Base-by-base conservation (phyloP, 2,329 filamentous ascomycete species). In the Pseudocercospora vitis region DNA sequence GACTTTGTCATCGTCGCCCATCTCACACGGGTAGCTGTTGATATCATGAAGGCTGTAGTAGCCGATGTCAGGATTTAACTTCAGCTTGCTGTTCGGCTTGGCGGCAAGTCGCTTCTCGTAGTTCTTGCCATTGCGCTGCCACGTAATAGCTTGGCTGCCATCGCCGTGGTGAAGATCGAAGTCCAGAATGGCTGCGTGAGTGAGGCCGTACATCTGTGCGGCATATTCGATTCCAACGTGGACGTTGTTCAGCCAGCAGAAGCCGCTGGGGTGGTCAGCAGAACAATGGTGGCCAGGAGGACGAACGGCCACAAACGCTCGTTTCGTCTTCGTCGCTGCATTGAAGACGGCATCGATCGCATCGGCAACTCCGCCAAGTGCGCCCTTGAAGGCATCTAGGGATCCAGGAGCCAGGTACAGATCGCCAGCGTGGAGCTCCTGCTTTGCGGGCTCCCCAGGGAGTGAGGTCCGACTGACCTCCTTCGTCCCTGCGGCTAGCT, bases 201-300 rank as follows among this genome's bases (percentile, higher is more conserved):
- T 97, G 23, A 97, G 75, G 0, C 88, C 91, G 67, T 99, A 88
- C 32, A 81, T 82, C 58, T 92, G 83, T 16, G 89, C 86, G 8
- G 86, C 92, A 70, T 99, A 89, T 70, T 95, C 88, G 60, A 99
- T 96, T 0, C 92, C 94, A 18, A 99, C 89, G 68, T 97, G 92
- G 0, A 99, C 91, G 68, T 99, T 99, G 71, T 99, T 99, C 47
- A 99, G 76, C 92, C 94, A 99, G 74, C 94, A 99, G 69, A 99
- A 99, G 0, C 94, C 94, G 2, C 92, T 96, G 0, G 94, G 94
- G 64, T 87, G 86, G 46, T 87, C 83, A 3, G 89, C 84, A 2
- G 92, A 96, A 73, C 94, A 99, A 68, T 99, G 94, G 69, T 99
- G 94, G 1, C 94, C 94, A 0, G 94, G 94, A 3, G 94, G 94